Evolutionary conservation across 371 early-diverging fungal species (phyloP).

Genomic region (Apophysomyces trapeziformis): DNA sequence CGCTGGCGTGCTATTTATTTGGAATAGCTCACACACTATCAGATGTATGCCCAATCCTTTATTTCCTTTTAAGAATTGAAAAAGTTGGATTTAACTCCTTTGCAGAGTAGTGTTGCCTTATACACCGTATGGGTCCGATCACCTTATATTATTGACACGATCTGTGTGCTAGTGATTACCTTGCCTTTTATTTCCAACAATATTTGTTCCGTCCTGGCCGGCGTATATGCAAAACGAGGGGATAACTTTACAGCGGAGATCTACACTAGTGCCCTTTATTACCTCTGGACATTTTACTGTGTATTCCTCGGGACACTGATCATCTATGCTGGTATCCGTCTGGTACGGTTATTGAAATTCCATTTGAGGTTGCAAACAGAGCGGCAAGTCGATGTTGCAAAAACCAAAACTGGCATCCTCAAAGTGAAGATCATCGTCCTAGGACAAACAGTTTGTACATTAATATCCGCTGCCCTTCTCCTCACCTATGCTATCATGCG

Average conservation of each 20-base stretch:
- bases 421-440: constrained; percentile 30
- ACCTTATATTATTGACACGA: constrained; percentile 22
- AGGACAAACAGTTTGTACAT: constrained; percentile 25
- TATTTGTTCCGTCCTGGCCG: constrained; percentile 29
- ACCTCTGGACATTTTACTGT: constrained; percentile 24
- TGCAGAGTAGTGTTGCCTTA: constrained; percentile 34
- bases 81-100: no score
- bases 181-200: constrained; percentile 42
- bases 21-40: constrained; percentile 46
- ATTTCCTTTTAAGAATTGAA: not conserved
- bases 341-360: constrained; percentile 18
- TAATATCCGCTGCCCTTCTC: constrained; percentile 30
- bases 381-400: constrained; percentile 23
- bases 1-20: constrained; percentile 43
- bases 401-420: constrained; percentile 34
- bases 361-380: constrained; percentile 27
- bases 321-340: constrained; percentile 25
- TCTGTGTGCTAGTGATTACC: constrained; percentile 23
- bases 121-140: constrained; percentile 26
- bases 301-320: constrained; percentile 15
- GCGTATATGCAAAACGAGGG: constrained; percentile 29
- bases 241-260: constrained; percentile 21
- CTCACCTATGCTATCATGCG: constrained; percentile 31
- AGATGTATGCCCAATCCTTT: constrained; percentile 27
- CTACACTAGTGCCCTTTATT: constrained; percentile 33